Conservation (phyloP, 345 rosid genomes). For the Eucalyptus camaldulensis region DNA sequence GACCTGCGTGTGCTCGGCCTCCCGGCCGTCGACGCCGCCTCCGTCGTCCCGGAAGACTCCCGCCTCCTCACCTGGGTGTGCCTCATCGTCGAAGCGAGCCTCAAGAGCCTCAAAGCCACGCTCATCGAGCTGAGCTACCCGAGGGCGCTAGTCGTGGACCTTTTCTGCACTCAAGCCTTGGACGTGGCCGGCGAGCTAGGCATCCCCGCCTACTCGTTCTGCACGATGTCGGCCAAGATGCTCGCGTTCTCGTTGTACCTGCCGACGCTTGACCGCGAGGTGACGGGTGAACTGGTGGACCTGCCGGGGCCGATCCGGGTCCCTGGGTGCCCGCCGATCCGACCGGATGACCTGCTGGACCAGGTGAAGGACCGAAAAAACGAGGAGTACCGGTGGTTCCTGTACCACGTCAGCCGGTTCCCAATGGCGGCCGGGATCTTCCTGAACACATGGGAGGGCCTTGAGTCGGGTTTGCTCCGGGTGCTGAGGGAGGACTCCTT, state of each 20-base stretch:
- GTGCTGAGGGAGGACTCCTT: slow-evolving; percentile 6
- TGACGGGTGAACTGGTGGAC: slow-evolving; percentile 10
- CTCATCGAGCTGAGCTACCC: background rate
- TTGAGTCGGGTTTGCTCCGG: slow-evolving; percentile 6
- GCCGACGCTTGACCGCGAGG: slow-evolving; percentile 7
- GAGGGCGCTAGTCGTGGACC: slow-evolving; percentile 15
- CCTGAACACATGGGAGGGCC: slow-evolving; percentile 21
- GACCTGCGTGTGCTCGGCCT: slow-evolving; percentile 8
- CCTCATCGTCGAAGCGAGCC: slow-evolving; percentile 5
- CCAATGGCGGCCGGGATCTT: slow-evolving; percentile 17
- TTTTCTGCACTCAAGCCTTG: slow-evolving; percentile 16
- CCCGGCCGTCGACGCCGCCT: slow-evolving; percentile 11
- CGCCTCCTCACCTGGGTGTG: background rate
- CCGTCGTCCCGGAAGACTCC: background rate
- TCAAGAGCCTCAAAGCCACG: slow-evolving; percentile 2
- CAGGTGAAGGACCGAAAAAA: slow-evolving; percentile 2
- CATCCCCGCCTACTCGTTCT: slow-evolving; percentile 9
- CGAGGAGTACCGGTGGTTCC: background rate
- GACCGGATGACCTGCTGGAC: slow-evolving; percentile 4
- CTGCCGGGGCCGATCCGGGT: slow-evolving; percentile 3
- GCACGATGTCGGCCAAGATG: slow-evolving; percentile 3
- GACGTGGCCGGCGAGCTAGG: slow-evolving; percentile 9
- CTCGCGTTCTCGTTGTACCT: slow-evolving; percentile 9
- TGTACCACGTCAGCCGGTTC: background rate
- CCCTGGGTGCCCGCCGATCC: slow-evolving; percentile 18